Conservation (phyloP, 108 stramenopile species). For the Cylindrotheca closterium region DNA sequence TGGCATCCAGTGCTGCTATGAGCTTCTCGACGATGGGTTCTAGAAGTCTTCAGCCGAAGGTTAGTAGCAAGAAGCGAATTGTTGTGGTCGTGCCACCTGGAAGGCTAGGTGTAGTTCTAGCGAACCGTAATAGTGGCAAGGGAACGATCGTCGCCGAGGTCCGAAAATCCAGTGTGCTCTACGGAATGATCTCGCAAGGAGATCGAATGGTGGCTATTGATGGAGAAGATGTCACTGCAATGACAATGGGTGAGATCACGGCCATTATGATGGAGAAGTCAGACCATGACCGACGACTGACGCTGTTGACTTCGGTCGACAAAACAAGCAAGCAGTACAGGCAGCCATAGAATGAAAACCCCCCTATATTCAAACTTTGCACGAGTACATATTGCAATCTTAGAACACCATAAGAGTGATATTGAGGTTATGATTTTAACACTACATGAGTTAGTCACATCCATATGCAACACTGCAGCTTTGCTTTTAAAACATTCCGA, state of each 20-base stretch:
- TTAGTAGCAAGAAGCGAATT: conserved; percentile 14
- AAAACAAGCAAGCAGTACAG: not conserved
- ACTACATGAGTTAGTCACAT: too few species aligned
- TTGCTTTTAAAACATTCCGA: conserved; percentile 14
- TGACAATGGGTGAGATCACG: conserved; percentile 66
- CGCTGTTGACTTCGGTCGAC: conserved; percentile 35
- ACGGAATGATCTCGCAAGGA: conserved; percentile 34
- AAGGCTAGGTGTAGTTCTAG: conserved; percentile 71
- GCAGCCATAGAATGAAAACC: too few species aligned
- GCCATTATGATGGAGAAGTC: conserved; percentile 46
- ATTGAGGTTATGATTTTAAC: too few species aligned
- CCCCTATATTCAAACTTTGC: too few species aligned
- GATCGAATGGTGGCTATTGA: conserved; percentile 47
- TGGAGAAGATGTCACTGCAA: conserved; percentile 52
- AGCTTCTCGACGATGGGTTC: conserved; percentile 5
- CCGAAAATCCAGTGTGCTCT: conserved; percentile 23
- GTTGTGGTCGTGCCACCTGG: conserved; percentile 57
- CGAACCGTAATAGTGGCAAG: conserved; percentile 50
- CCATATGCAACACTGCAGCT: not conserved
- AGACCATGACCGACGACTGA: conserved; percentile 43
- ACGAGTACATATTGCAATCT: too few species aligned
- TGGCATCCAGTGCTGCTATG: conserved; percentile 15
- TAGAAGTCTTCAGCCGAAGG: conserved; percentile 5
- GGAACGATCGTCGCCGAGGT: conserved; percentile 49
- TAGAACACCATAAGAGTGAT: too few species aligned